Percentiles rank a stretch among this genome's conserved stretches.
Conservation (phyloP, 768 basidiomycete species). For the Nevesoporus exiguus region DNA sequence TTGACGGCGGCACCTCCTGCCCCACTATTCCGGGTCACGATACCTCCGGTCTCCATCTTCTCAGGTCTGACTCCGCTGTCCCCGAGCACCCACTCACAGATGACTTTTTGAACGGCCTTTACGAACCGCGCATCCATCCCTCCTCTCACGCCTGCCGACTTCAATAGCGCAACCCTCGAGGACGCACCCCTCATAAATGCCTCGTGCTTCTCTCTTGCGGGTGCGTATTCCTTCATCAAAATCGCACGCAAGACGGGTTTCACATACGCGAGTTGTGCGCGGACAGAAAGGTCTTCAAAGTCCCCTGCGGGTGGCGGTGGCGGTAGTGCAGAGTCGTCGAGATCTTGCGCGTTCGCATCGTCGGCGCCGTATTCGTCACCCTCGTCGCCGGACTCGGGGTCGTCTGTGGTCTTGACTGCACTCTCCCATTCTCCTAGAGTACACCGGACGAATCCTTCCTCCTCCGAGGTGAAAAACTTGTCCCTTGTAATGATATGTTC, state of each 20-base stretch:
- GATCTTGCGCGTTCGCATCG: conserved; percentile 28
- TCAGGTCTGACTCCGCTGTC: conserved; percentile 11
- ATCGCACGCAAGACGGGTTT: conserved; percentile 63
- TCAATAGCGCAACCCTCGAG: conserved; percentile 35
- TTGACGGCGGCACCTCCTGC: neutral
- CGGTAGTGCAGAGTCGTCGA: conserved; percentile 22
- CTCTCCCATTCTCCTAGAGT: conserved; percentile 59
- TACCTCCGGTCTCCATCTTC: conserved; percentile 2
- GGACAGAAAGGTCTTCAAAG: conserved; percentile 51
- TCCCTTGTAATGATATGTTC: conserved; percentile 41
- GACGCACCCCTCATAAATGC: conserved; percentile 58
- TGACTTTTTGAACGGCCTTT: conserved; percentile 33
- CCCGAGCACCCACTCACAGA: conserved; percentile 29
- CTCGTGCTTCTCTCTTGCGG: conserved; percentile 47
- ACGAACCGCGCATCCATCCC: conserved; percentile 38
- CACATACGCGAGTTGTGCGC: conserved; percentile 60
- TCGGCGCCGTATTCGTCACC: conserved; percentile 27
- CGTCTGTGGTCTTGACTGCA: conserved; percentile 28
- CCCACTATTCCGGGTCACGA: neutral
- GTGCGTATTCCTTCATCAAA: conserved; percentile 52
- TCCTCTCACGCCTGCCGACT: conserved; percentile 36
- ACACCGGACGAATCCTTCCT: conserved; percentile 63
- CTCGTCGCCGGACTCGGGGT: conserved; percentile 30
- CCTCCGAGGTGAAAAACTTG: conserved; percentile 55
- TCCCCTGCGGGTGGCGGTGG: conserved; percentile 41